Evolutionary conservation across 1,139 yeast species (phyloP).

Genomic region (Suhomyces yuchorum): DNA sequence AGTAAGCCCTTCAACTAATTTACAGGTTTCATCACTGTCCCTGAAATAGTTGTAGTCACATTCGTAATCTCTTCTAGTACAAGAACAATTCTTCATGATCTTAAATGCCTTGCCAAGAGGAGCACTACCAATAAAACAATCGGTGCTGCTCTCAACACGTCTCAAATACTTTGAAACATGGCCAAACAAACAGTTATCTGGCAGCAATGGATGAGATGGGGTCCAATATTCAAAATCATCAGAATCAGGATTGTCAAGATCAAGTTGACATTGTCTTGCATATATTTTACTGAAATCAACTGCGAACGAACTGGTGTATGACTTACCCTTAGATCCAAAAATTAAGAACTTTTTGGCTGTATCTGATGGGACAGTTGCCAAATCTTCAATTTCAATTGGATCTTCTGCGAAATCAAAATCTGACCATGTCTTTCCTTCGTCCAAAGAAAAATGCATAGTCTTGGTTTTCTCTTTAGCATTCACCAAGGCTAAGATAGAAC

Average conservation of each 20-base stretch:
- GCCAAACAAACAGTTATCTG: conserved; percentile 80
- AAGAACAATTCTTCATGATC: conserved; percentile 68
- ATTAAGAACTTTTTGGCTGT: conserved; percentile 70
- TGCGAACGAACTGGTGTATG: conserved; percentile 41
- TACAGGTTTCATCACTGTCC: conserved; percentile 81
- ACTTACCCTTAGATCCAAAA: conserved; percentile 25
- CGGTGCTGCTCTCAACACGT: conserved; percentile 57
- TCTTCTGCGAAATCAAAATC: conserved; percentile 64
- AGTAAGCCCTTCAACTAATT: conserved; percentile 67
- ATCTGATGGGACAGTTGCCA: conserved; percentile 91
- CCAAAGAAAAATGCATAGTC: conserved; percentile 63
- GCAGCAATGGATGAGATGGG: conserved; percentile 66
- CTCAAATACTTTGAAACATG: conserved; percentile 79
- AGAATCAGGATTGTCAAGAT: conserved; percentile 55
- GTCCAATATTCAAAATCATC: conserved; percentile 87
- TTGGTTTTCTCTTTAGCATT: conserved; percentile 60
- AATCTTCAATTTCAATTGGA: conserved; percentile 60
- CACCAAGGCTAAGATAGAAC: conserved; percentile 78
- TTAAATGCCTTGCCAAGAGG: conserved; percentile 66
- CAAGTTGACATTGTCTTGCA: conserved; percentile 68
- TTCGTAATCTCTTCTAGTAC: conserved; percentile 87
- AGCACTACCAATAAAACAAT: conserved; percentile 82
- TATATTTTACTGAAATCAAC: conserved; percentile 74
- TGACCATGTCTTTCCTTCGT: conserved; percentile 80
- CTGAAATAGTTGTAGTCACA: conserved; percentile 86